Conservation (phyloP, 225 moss, liverwort and hornwort genomes). For the Bryum argenteum region DNA sequence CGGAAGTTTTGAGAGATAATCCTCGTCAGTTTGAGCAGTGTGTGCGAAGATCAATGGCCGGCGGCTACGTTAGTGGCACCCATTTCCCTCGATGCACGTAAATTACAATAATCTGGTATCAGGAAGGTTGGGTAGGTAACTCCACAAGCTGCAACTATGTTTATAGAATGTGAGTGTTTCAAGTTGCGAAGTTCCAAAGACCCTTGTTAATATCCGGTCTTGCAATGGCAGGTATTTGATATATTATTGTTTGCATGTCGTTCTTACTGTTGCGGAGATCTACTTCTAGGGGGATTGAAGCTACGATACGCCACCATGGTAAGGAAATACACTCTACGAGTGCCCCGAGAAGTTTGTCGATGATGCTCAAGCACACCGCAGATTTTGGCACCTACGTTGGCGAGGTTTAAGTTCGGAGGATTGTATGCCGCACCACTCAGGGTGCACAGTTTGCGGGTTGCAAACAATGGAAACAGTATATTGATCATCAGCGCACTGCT, state of each 20-base stretch:
- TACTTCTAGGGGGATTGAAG: no score
- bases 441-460: no score
- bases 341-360: no score
- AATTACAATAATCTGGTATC: conserved; percentile 14
- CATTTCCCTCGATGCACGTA: conserved; percentile 90
- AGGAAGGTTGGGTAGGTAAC: conserved; percentile 33
- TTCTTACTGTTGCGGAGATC: conserved; percentile 5
- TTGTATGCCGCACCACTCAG: no score
- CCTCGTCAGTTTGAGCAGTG: conserved; percentile 94
- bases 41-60: conserved; percentile 90
- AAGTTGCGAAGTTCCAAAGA: conserved; percentile 36
- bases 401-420: no score
- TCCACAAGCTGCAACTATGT: conserved; percentile 34
- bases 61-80: conserved; percentile 92
- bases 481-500: no score
- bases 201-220: conserved; percentile 28
- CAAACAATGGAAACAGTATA: no score
- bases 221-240: conserved; percentile 30
- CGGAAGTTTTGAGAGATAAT: conserved; percentile 92
- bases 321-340: no score
- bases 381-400: no score
- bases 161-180: conserved; percentile 32
- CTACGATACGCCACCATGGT: no score
- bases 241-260: conserved; percentile 30
- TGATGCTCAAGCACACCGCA: no score